Evolutionary conservation across 2,329 filamentous ascomycete species (phyloP).

Genomic region (Pochonia chlamydosporia): DNA sequence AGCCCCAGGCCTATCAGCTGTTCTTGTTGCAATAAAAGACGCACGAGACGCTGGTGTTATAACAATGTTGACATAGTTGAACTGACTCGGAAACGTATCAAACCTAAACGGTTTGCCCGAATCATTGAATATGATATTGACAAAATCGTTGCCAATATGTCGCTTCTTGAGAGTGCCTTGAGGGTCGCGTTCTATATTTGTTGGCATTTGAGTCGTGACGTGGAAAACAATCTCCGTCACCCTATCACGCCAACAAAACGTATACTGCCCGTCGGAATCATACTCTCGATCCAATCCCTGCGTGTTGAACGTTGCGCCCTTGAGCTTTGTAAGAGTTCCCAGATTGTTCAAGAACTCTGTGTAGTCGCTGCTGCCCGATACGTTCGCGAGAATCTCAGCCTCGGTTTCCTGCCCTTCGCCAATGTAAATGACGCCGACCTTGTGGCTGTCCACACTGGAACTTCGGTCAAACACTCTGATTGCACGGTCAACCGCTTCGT

Average conservation of each 20-base stretch:
- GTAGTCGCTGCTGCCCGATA: slow-evolving; percentile 81
- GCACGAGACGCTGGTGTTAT: slow-evolving; percentile 81
- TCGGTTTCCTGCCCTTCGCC: slow-evolving; percentile 81
- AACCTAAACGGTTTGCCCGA: slow-evolving; percentile 86
- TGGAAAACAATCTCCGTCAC: slow-evolving; percentile 96
- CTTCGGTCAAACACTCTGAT: slow-evolving; percentile 80
- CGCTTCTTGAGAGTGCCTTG: slow-evolving; percentile 80
- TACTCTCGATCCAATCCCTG: slow-evolving; percentile 79
- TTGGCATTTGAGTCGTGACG: slow-evolving; percentile 96
- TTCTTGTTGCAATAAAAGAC: slow-evolving; percentile 63
- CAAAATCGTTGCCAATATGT: slow-evolving; percentile 95
- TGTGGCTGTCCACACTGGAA: slow-evolving; percentile 89
- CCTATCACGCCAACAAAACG: slow-evolving; percentile 90
- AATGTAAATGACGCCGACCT: slow-evolving; percentile 91
- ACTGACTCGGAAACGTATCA: slow-evolving; percentile 87
- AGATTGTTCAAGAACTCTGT: slow-evolving; percentile 76
- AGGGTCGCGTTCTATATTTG: slow-evolving; percentile 69
- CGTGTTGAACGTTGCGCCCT: slow-evolving; percentile 83
- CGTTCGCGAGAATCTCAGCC: slow-evolving; percentile 78
- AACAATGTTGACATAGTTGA: slow-evolving; percentile 96
- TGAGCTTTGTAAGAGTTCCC: slow-evolving; percentile 74
- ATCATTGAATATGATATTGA: slow-evolving; percentile 97
- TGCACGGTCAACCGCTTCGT: slow-evolving; percentile 65
- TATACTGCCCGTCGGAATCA: slow-evolving; percentile 78
- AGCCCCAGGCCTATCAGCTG: slow-evolving; percentile 23